Percentiles rank a stretch among this genome's conserved stretches.
Evolutionary conservation across 129 eudicot species (phyloP).

Genomic region (Tagetes erecta): DNA sequence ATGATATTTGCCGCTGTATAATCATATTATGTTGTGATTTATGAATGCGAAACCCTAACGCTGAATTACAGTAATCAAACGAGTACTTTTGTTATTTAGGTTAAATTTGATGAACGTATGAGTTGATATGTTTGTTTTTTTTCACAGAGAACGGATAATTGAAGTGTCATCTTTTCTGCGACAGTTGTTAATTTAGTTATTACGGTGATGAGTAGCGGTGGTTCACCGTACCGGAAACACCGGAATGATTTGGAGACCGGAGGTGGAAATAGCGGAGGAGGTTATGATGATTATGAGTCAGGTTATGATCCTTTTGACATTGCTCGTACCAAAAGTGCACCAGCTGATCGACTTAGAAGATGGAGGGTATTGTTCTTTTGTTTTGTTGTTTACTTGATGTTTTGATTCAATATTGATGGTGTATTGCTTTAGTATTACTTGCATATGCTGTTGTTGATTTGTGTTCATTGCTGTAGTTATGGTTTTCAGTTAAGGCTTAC

Average conservation of each 20-base stretch:
- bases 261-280: conserved; percentile 30
- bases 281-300: conserved; percentile 38
- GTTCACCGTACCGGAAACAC: conserved; percentile 55
- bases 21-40: neutral
- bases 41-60: conserved; percentile 32
- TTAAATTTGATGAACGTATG: neutral
- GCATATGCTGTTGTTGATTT: neutral
- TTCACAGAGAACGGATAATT: neutral
- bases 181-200: conserved; percentile 31
- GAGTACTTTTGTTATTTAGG: neutral
- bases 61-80: neutral
- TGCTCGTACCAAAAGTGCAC: conserved; percentile 71
- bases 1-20: neutral
- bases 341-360: conserved; percentile 65
- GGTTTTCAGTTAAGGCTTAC: neutral
- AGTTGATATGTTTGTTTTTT: neutral
- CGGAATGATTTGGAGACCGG: conserved; percentile 57
- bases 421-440: neutral
- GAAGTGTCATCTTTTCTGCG: conserved; percentile 91
- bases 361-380: conserved; percentile 66
- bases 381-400: neutral
- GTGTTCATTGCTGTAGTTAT: neutral
- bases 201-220: conserved; percentile 37
- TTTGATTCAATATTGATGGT: conserved; percentile 1
- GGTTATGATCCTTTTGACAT: conserved; percentile 61